Conservation (phyloP, 176 grass and related monocot genomes). For the Leersia perrieri region DNA sequence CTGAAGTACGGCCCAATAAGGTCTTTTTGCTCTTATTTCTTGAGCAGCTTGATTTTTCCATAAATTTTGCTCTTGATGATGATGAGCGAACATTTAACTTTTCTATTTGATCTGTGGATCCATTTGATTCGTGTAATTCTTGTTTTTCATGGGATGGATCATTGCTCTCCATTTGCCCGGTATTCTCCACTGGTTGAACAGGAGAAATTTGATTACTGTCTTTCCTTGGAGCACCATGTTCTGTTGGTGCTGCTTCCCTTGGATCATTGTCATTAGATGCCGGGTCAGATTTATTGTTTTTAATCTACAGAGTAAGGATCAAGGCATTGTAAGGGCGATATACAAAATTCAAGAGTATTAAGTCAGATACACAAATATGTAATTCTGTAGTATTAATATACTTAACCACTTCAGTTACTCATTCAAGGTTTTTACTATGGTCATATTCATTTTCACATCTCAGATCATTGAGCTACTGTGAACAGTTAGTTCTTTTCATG, state of each 20-base stretch:
- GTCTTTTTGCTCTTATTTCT: conserved; percentile 41
- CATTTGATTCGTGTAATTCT: conserved; percentile 41
- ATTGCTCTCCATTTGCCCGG: conserved; percentile 12
- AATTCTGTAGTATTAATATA: conserved; percentile 17
- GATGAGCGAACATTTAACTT: conserved; percentile 41
- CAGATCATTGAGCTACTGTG: conserved; percentile 9
- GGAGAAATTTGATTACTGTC: conserved; percentile 31
- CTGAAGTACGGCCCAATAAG: conserved; percentile 89
- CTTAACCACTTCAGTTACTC: background rate
- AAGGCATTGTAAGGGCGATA: conserved; percentile 18
- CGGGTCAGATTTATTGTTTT: conserved; percentile 26
- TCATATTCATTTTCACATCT: conserved; percentile 7
- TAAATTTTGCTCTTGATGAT: conserved; percentile 37
- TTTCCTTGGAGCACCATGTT: conserved; percentile 17
- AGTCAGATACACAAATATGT: conserved; percentile 16
- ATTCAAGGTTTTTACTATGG: conserved; percentile 2
- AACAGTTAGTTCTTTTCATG: conserved; percentile 10
- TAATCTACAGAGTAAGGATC: conserved; percentile 13
- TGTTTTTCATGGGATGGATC: background rate
- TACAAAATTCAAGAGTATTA: conserved; percentile 23
- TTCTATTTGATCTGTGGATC: conserved; percentile 32
- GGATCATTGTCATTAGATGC: conserved; percentile 37
- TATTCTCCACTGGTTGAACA: conserved; percentile 5
- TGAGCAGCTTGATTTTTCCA: conserved; percentile 45
- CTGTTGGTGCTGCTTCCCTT: conserved; percentile 21